Conservation (phyloP, 2,329 filamentous ascomycete species). For the Exophiala sp. region DNA sequence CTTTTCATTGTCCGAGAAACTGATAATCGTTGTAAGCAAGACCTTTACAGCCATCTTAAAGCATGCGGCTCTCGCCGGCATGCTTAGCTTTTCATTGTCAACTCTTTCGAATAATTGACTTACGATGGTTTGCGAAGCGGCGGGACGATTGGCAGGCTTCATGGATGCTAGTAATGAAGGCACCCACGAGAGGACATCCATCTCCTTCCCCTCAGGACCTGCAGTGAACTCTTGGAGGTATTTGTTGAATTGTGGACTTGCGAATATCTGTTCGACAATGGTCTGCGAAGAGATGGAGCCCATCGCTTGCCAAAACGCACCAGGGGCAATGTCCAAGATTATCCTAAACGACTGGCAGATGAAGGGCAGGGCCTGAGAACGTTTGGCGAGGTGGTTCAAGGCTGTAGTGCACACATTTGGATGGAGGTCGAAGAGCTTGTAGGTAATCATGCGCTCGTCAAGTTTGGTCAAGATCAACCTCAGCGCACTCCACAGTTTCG, state of each 20-base stretch:
- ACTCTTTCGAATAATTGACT: constrained; percentile 64
- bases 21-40: constrained; percentile 42
- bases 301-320: constrained; percentile 83
- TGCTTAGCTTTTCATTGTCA: constrained; percentile 38
- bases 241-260: constrained; percentile 60
- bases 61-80: constrained; percentile 42
- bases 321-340: constrained; percentile 68
- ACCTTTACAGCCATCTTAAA: constrained; percentile 42
- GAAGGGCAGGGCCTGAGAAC: constrained; percentile 58
- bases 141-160: constrained; percentile 65
- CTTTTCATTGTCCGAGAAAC: constrained; percentile 44
- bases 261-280: constrained; percentile 78
- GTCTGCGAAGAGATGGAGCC: constrained; percentile 71
- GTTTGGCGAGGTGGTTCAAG: constrained; percentile 60
- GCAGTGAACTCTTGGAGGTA: constrained; percentile 37
- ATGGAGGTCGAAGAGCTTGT: constrained; percentile 73
- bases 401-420: constrained; percentile 57
- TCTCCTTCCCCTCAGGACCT: background rate
- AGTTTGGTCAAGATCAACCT: constrained; percentile 67
- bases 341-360: constrained; percentile 64
- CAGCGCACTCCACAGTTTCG: constrained; percentile 74
- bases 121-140: constrained; percentile 72
- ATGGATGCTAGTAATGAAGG: constrained; percentile 71
- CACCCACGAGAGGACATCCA: constrained; percentile 68
- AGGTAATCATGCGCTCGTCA: constrained; percentile 66